These are phyloP conservation scores for Magnusiomyces clavatus DNA, from an alignment of 1,139 yeast species.

Conservation along the genomic window DNA sequence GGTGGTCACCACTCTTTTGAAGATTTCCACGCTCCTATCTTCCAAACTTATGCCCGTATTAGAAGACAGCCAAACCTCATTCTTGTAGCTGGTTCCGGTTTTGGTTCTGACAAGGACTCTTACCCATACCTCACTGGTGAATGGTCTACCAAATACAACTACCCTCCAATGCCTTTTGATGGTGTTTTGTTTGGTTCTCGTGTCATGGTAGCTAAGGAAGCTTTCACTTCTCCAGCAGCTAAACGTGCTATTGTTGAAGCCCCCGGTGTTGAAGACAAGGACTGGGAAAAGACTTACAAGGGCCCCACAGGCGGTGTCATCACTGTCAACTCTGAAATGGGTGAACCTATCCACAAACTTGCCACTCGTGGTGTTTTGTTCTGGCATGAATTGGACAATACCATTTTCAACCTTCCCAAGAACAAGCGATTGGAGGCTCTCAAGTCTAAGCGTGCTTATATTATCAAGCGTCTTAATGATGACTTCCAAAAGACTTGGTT, in stretches of 20 bases:
- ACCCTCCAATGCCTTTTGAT: conserved; percentile 98
- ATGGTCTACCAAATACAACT: conserved; percentile 79
- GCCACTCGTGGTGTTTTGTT: conserved; percentile 97
- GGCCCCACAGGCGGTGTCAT: conserved; percentile 95
- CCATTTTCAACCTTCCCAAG: conserved; percentile 86
- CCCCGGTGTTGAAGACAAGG: conserved; percentile 75
- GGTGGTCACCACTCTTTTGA: conserved; percentile 99
- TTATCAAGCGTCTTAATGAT: conserved; percentile 75
- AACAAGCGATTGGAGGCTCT: conserved; percentile 78
- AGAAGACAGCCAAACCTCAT: conserved; percentile 87
- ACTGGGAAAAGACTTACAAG: conserved; percentile 94
- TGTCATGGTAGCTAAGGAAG: conserved; percentile 96
- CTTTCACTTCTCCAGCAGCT: conserved; percentile 88
- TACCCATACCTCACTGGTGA: conserved; percentile 96
- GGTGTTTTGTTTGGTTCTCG: conserved; percentile 95
- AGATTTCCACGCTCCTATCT: conserved; percentile 96
- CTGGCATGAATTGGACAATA: conserved; percentile 91
- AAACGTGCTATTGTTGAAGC: conserved; percentile 87
- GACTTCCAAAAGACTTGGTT: conserved; percentile 99
- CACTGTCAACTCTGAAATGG: conserved; percentile 97
- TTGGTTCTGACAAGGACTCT: conserved; percentile 94
- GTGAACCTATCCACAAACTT: conserved; percentile 97
- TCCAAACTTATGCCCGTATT: conserved; percentile 91
- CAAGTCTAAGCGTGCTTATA: conserved; percentile 75
- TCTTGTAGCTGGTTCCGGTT: conserved; percentile 95